A percentile compares a stretch with the other conserved stretches of the same genome.
These are phyloP conservation scores for Pichia exigua DNA, from an alignment of 805 yeast species.

Conservation along the genomic window DNA sequence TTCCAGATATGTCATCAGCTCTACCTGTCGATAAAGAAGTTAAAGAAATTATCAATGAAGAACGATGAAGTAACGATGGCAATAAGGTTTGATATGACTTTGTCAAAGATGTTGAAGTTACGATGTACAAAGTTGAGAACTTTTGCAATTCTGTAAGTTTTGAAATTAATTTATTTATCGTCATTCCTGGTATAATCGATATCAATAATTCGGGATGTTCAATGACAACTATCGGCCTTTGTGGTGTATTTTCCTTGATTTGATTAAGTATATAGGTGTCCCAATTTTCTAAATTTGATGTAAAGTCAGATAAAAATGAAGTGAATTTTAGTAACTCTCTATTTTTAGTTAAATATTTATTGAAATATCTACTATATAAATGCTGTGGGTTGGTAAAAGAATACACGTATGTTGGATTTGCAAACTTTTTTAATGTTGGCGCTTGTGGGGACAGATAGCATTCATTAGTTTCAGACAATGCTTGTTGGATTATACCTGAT, in stretches of 20 bases:
- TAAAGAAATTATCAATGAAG: conserved; percentile 45
- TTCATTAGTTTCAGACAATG: conserved; percentile 2
- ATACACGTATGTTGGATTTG: neutral
- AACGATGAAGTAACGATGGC: conserved; percentile 34
- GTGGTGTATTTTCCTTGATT: conserved; percentile 5
- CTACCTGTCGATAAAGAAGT: conserved; percentile 72
- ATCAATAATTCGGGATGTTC: conserved; percentile 26
- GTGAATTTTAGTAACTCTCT: conserved; percentile 28
- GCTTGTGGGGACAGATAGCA: conserved; percentile 7
- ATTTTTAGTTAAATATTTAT: conserved; percentile 2
- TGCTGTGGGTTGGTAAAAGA: conserved; percentile 3
- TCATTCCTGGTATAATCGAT: conserved; percentile 11
- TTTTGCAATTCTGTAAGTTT: conserved; percentile 11
- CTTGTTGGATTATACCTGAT: conserved; percentile 6
- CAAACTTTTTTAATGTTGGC: neutral
- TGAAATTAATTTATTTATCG: conserved; percentile 11
- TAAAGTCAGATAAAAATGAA: conserved; percentile 30
- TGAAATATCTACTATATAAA: conserved; percentile 1
- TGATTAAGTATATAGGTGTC: conserved; percentile 7
- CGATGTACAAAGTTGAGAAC: conserved; percentile 38
- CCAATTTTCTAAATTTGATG: conserved; percentile 25
- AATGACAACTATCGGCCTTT: conserved; percentile 16
- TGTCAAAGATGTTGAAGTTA: conserved; percentile 11
- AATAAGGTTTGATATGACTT: neutral
- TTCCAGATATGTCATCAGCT: conserved; percentile 77